Evolutionary conservation across 345 rosid genomes (phyloP).

Genomic region (Bretschneidera sinensis): DNA sequence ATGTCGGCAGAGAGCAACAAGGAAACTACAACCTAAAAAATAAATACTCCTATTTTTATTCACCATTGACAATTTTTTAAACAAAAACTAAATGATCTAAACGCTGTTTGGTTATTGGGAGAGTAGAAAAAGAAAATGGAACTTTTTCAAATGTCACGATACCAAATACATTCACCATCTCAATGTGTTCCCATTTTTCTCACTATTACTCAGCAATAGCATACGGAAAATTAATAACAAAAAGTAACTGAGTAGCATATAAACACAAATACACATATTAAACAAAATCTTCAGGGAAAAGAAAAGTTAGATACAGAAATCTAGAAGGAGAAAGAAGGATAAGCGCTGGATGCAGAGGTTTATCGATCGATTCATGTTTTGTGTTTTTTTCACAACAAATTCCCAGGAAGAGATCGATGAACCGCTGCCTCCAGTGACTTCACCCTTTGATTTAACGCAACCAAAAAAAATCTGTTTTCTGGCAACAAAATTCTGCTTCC

Average conservation of each 20-base stretch:
- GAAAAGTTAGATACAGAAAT: not conserved
- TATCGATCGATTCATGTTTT: conserved; percentile 92
- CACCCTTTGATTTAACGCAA: conserved; percentile 15
- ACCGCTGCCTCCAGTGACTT: conserved; percentile 99
- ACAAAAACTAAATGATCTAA: too few species aligned
- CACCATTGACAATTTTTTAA: not conserved
- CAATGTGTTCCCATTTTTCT: not conserved
- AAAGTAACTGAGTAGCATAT: not conserved
- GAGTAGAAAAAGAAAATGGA: not conserved
- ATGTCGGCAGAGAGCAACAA: not conserved
- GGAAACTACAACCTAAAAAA: too few species aligned
- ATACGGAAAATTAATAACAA: not conserved
- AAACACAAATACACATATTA: too few species aligned
- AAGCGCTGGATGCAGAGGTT: conserved; percentile 99
- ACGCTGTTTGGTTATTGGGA: not conserved
- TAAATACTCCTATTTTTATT: too few species aligned
- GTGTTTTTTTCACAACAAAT: conserved; percentile 26
- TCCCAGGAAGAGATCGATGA: conserved; percentile 95
- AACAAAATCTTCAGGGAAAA: not conserved
- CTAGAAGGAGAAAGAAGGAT: conserved; percentile 5
- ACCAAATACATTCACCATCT: too few species aligned
- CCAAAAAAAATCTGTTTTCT: not conserved
- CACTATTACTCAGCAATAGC: conserved; percentile 10
- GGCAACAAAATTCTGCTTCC: not conserved
- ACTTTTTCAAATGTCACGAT: not conserved